Conservation (phyloP, 2,329 filamentous ascomycete species). For the Calonectria leucothoes region DNA sequence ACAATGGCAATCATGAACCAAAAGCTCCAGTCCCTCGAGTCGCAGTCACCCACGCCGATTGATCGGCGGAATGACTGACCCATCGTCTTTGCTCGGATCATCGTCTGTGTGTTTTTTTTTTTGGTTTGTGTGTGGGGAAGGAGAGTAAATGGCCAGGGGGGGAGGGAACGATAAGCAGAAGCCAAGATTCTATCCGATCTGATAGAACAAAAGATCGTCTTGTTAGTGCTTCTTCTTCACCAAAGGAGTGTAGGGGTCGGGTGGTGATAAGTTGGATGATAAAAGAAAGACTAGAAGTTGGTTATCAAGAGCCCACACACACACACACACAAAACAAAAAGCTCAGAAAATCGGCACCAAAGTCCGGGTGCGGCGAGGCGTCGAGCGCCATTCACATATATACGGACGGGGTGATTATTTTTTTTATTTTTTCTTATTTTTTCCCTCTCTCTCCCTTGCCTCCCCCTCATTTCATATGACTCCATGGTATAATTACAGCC, state of each 20-base stretch:
- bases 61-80: conserved; percentile 15
- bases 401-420: not conserved
- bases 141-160: not conserved
- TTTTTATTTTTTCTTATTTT: not conserved
- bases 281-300: not conserved
- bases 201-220: not conserved
- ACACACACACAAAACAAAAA: not conserved
- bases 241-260: not conserved
- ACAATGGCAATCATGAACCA: conserved; percentile 31
- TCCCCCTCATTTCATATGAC: not conserved
- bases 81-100: conserved; percentile 4
- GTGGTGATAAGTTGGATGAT: not conserved
- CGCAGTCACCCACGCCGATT: conserved; percentile 26
- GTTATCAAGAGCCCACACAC: not conserved
- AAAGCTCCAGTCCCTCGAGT: conserved; percentile 22
- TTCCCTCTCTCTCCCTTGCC: not conserved
- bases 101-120: not conserved
- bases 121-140: not conserved
- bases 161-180: not conserved
- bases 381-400: not conserved
- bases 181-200: not conserved
- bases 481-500: conserved; percentile 9
- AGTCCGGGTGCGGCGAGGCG: not conserved
- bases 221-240: not conserved
- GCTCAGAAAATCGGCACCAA: not conserved